Evolutionary conservation across 495 filamentous ascomycete species (phyloP).

Genomic region (Penicillium samsonianum): DNA sequence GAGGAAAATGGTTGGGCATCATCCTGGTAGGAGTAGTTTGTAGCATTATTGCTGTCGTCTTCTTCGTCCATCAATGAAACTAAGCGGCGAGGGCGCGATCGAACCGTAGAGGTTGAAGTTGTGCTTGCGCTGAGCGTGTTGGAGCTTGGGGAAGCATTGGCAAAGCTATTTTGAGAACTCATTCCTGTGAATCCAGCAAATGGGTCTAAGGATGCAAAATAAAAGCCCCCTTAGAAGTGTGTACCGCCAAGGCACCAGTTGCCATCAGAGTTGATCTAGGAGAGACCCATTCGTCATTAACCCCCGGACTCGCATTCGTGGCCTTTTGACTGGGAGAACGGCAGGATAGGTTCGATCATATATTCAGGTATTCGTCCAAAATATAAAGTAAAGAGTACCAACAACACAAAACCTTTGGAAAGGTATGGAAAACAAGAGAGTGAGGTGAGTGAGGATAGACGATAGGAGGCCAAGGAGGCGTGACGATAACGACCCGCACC

Average conservation of each 20-base stretch:
- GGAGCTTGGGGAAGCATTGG: slow-evolving; percentile 42
- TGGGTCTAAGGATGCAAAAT: slow-evolving; percentile 22
- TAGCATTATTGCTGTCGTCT: slow-evolving; percentile 25
- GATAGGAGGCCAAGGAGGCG: slow-evolving; percentile 26
- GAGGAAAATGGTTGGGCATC: slow-evolving; percentile 37
- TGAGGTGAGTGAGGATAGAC: slow-evolving; percentile 14
- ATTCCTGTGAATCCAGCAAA: slow-evolving; percentile 38
- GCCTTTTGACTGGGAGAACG: slow-evolving; percentile 20
- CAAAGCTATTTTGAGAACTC: slow-evolving; percentile 46
- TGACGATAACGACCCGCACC: slow-evolving; percentile 31
- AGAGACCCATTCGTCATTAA: slow-evolving; percentile 50
- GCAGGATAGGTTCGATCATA: slow-evolving; percentile 11
- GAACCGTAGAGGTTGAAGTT: slow-evolving; percentile 41
- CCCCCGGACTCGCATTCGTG: slow-evolving; percentile 41
- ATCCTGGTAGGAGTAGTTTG: slow-evolving; percentile 23
- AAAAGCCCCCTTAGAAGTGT: slow-evolving; percentile 33
- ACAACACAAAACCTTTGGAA: neutral
- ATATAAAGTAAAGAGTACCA: neutral
- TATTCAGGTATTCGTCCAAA: slow-evolving; percentile 5
- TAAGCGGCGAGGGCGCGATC: slow-evolving; percentile 47
- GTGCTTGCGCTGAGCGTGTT: slow-evolving; percentile 37
- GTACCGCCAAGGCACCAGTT: slow-evolving; percentile 43
- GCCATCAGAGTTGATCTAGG: slow-evolving; percentile 44
- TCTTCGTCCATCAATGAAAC: slow-evolving; percentile 46
- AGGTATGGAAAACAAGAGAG: slow-evolving; percentile 8